A percentile compares a stretch with the other conserved stretches of the same genome.
Conservation (phyloP, 257 asterid species). For the Penstemon eatonii region DNA sequence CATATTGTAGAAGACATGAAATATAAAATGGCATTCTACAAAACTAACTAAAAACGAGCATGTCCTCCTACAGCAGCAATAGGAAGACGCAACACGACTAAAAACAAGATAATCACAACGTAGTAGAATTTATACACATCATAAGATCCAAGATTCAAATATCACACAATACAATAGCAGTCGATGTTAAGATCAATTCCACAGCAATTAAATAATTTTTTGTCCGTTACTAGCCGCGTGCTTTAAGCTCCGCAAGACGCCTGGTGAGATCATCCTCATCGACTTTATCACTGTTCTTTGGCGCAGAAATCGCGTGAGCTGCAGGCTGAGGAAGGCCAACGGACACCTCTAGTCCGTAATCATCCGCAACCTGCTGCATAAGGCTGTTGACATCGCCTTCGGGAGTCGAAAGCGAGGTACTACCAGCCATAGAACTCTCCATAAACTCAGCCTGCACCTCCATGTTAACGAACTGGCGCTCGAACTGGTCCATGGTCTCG, state of each 20-base stretch:
- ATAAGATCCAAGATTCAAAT: slow-evolving; percentile 13
- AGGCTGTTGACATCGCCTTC: slow-evolving; percentile 85
- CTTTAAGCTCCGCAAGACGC: slow-evolving; percentile 96
- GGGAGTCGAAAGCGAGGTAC: slow-evolving; percentile 91
- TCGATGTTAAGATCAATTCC: neutral
- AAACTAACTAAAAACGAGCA: neutral
- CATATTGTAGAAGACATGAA: neutral
- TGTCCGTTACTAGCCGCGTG: slow-evolving; percentile 55
- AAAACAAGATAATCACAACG: neutral
- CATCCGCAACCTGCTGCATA: slow-evolving; percentile 99
- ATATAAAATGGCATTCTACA: neutral
- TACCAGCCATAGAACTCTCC: slow-evolving; percentile 99
- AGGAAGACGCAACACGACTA: neutral
- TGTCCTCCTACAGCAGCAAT: neutral
- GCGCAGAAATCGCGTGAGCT: slow-evolving; percentile 58
- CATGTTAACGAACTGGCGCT: slow-evolving; percentile 94
- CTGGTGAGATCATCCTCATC: slow-evolving; percentile 87
- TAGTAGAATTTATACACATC: slow-evolving; percentile 29
- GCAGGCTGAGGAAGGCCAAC: slow-evolving; percentile 94
- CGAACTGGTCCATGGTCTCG: slow-evolving; percentile 94
- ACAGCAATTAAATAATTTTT: neutral
- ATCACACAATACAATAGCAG: slow-evolving; percentile 2
- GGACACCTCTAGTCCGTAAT: slow-evolving; percentile 92
- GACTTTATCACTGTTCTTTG: slow-evolving; percentile 61
- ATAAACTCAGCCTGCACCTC: slow-evolving; percentile 99